These are phyloP conservation scores for Neurospora terricola DNA, from an alignment of 495 filamentous ascomycete species.

Conservation along the genomic window DNA sequence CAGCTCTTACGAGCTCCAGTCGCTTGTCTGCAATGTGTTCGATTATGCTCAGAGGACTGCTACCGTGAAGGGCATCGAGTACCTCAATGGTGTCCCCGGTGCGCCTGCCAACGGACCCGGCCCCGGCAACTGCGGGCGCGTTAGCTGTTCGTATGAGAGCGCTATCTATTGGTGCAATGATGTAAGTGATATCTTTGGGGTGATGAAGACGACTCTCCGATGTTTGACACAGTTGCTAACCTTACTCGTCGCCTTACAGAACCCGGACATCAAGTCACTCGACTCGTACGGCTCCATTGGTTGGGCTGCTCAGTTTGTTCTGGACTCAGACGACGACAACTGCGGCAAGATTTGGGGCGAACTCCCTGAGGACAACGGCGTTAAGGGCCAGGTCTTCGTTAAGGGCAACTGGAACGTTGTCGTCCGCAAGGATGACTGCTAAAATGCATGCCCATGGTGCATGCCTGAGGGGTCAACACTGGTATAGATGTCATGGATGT, in stretches of 20 bases:
- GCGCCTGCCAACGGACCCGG: constrained; percentile 10
- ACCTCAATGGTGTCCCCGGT: constrained; percentile 8
- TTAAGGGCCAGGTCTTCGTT: background rate
- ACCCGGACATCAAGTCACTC: background rate
- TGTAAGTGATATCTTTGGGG: background rate
- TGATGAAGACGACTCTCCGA: background rate
- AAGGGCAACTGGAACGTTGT: background rate
- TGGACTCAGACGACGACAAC: background rate
- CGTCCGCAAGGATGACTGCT: background rate
- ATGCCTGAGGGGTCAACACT: background rate
- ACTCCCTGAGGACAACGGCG: background rate
- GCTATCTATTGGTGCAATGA: constrained; percentile 26
- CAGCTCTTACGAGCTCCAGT: background rate
- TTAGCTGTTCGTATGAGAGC: constrained; percentile 13
- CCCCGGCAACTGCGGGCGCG: constrained; percentile 13
- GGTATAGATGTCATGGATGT: background rate
- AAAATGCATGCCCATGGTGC: background rate
- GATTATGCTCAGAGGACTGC: background rate
- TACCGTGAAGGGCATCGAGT: constrained; percentile 14
- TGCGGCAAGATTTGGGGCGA: background rate
- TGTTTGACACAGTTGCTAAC: background rate
- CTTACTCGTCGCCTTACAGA: background rate
- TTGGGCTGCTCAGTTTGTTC: background rate
- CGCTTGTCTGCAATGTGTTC: background rate
- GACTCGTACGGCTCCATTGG: background rate